Evolutionary conservation across 192 early-diverging fungal species (phyloP), one percentile per base, ranked within the genome.

Genomic region (Podila clonocystis): DNA sequence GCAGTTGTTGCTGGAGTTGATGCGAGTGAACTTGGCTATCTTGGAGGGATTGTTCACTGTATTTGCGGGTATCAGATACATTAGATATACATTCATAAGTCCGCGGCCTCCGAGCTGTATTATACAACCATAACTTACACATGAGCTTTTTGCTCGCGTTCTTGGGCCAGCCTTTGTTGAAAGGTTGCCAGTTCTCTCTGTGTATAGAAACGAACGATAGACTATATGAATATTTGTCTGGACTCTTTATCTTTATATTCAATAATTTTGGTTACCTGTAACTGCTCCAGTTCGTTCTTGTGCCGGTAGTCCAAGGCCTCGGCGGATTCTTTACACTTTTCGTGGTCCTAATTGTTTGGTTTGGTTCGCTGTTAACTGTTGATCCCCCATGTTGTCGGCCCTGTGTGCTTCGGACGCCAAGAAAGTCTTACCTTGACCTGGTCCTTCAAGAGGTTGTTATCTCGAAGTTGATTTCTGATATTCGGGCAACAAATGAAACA

Each of bases 1-100:
- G 77, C 9, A 69, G 11, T 38, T 80, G 77, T 20, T 80, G 77
- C 34, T 80, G 77, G n/a, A 80, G 28, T 19, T 68, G 59, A 17
- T 69, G 70, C 5, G 15, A 2, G 20, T 80, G 77, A 11, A 68
- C 72, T 9, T 80, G 77, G 12, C 68, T 66, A 29, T 80, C 77
- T 20, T 80, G 77, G 4, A 61, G 24, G 1, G 62, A 50, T 41
- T 73, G 67, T 31, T 80, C 77, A 0, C 77, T 80, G 8, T 41
- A 29, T 19, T 41, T 3, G 9, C 5, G 19, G 31, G 48, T 4
- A 36, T n/a, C 30, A 38, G 2, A 62, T 3, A 22, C 9, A n/a
- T 61, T 17, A 61, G 26, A 2, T 30, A 28, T 33, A 61, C 11
- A 61, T 6, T 30, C 59, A 31, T 34, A 1, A 28, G 24, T 11